Evolutionary conservation across 1,284 basidiomycete genomes (phyloP), one percentile per base, ranked within the genome.

Genomic region (Cryptococcus sp.): DNA sequence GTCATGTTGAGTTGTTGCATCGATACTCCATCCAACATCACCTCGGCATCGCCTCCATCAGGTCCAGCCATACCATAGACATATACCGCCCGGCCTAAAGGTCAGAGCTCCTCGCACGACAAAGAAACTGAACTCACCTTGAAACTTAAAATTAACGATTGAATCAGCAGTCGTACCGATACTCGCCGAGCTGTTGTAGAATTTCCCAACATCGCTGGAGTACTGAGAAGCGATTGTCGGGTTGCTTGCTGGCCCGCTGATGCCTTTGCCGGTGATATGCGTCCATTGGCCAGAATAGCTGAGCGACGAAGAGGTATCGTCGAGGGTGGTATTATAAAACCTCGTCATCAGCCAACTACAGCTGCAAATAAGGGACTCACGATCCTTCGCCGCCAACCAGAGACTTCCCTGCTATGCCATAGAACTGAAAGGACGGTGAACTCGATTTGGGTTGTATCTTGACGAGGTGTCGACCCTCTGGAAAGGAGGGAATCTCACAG

Each of bases 211-310:
- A 9, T 26, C 38, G 16, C 22, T 22, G 2, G 34, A 14, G 38
- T 48, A 50, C 14, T 38, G 28, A 2, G 11, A 25, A 5, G 25
- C 48, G 3, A 54, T 50, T 14, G 50, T 49, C 4, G 39, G 44
- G 19, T 51, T 51, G 40, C 38, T 43, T 5, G 46, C 40, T 23
- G 12, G 36, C 3, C 37, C 44, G n/a, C 23, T 34, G 1, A 31
- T 31, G 45, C 53, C 53, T 7, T 39, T 18, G 14, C 49, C 38
- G 2, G 41, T 40, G 12, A 64, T 36, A 1, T 24, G 26, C 10
- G 59, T 58, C 63, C 63, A 65, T 23, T 41, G 37, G 5, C 34
- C 38, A n/a, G 56, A 43, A 43, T 50, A 58, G 18, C 43, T 41
- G 53, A 61, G 58, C 4, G 43, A 40, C 1, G 57, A 26, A 2